Evolutionary conservation across 2,329 filamentous ascomycete genomes (phyloP).

Genomic region (Hypoxylon sp.): DNA sequence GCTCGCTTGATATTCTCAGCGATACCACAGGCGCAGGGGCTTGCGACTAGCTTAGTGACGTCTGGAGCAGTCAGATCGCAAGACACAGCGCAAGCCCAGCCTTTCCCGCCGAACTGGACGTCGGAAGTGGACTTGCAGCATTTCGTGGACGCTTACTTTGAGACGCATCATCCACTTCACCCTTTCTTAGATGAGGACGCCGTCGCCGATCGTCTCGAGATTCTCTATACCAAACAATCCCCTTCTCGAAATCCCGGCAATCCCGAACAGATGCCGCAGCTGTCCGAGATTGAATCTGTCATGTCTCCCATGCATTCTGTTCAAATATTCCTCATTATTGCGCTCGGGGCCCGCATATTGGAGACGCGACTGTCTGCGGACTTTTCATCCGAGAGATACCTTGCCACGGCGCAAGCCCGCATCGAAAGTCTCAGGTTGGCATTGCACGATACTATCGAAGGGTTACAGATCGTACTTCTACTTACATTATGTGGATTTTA

Average conservation of each 20-base stretch:
- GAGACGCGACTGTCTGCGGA: constrained; percentile 33
- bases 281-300: constrained; percentile 24
- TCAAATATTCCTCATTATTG: constrained; percentile 41
- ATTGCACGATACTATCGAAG: constrained; percentile 38
- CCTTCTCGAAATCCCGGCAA: constrained; percentile 30
- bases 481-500: constrained; percentile 38
- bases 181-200: constrained; percentile 41
- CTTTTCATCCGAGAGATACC: constrained; percentile 40
- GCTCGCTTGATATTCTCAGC: constrained; percentile 40
- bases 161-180: constrained; percentile 40
- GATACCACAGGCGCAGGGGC: constrained; percentile 26
- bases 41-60: constrained; percentile 19
- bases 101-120: constrained; percentile 19
- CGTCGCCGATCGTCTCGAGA: constrained; percentile 36
- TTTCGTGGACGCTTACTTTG: constrained; percentile 39
- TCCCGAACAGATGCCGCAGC: constrained; percentile 35
- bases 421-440: constrained; percentile 31
- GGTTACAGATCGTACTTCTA: constrained; percentile 38
- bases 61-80: not conserved
- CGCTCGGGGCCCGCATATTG: constrained; percentile 37
- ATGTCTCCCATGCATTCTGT: constrained; percentile 27
- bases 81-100: constrained; percentile 1
- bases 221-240: constrained; percentile 30
- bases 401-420: constrained; percentile 37
- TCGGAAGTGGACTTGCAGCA: constrained; percentile 34